These are phyloP conservation scores for Microbotryum silenes-acaulis DNA, from an alignment of 1,284 basidiomycete species.

Conservation along the genomic window DNA sequence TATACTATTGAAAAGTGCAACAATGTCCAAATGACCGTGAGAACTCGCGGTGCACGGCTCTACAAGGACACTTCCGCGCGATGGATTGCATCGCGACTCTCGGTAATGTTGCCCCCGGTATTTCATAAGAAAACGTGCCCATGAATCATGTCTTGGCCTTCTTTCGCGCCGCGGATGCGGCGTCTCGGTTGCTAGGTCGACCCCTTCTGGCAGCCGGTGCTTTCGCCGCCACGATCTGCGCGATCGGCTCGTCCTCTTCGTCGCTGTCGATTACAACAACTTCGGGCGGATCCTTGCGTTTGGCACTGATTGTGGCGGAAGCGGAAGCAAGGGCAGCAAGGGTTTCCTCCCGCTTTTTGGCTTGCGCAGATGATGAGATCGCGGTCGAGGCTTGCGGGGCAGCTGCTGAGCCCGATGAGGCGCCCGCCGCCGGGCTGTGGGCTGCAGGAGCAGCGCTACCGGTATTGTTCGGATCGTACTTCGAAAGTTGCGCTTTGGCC, in stretches of 20 bases:
- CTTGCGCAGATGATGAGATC: background rate
- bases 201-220: constrained; percentile 1
- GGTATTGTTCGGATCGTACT: constrained; percentile 4
- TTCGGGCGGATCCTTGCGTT: constrained; percentile 9
- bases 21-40: too few relatives aligned
- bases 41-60: too few relatives aligned
- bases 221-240: background rate
- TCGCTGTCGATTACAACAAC: constrained; percentile 23
- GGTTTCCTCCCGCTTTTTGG: background rate
- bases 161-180: background rate
- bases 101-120: too few relatives aligned
- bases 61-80: too few relatives aligned
- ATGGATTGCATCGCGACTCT: too few relatives aligned
- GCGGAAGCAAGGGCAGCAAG: background rate
- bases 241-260: constrained; percentile 11
- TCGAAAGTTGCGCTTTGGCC: background rate
- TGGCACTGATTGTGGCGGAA: constrained; percentile 11
- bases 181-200: background rate
- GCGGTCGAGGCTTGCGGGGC: background rate
- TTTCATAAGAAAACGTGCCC: too few relatives aligned
- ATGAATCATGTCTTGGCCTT: constrained; percentile 2
- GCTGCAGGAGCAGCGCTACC: background rate
- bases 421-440: background rate
- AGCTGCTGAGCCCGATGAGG: background rate
- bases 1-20: too few relatives aligned